phyloP scores from a whole-genome alignment of 2,329 filamentous ascomycete species.

The Kalmusia sp. region DNA sequence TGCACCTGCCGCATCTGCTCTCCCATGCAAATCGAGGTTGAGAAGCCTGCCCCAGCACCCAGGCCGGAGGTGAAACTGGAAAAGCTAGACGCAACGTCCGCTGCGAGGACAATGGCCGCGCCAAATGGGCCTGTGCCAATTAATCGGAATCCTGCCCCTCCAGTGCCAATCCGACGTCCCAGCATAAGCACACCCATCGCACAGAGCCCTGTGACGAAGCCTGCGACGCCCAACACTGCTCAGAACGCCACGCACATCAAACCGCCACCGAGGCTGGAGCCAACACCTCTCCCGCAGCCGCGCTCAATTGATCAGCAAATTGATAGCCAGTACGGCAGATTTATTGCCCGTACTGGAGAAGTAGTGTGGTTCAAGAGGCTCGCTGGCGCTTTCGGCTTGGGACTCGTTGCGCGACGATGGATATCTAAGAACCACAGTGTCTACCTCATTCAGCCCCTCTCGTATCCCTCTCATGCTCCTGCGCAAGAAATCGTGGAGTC shows the following conservation, averaged over 20 bases:
- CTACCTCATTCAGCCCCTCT: slow-evolving; percentile 59
- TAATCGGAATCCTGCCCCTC: slow-evolving; percentile 29
- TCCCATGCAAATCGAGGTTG: slow-evolving; percentile 58
- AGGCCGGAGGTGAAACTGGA: slow-evolving; percentile 30
- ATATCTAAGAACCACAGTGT: slow-evolving; percentile 31
- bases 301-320: slow-evolving; percentile 56
- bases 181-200: slow-evolving; percentile 23
- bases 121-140: slow-evolving; percentile 34
- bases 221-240: slow-evolving; percentile 20
- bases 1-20: slow-evolving; percentile 66
- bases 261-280: slow-evolving; percentile 30
- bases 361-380: slow-evolving; percentile 63
- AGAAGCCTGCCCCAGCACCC: slow-evolving; percentile 36
- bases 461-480: slow-evolving; percentile 51
- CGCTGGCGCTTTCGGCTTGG: slow-evolving; percentile 60
- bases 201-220: slow-evolving; percentile 31
- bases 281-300: slow-evolving; percentile 50
- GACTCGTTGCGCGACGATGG: slow-evolving; percentile 58
- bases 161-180: slow-evolving; percentile 31
- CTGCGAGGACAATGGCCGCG: slow-evolving; percentile 19
- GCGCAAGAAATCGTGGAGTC: slow-evolving; percentile 52
- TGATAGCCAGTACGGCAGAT: slow-evolving; percentile 56
- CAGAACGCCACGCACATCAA: slow-evolving; percentile 28
- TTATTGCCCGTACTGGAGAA: slow-evolving; percentile 62
- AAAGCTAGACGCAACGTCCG: slow-evolving; percentile 25